These are phyloP conservation scores for Aspergillus aculeatinus DNA, from an alignment of 2,329 filamentous ascomycete genomes.

Conservation along the genomic window DNA sequence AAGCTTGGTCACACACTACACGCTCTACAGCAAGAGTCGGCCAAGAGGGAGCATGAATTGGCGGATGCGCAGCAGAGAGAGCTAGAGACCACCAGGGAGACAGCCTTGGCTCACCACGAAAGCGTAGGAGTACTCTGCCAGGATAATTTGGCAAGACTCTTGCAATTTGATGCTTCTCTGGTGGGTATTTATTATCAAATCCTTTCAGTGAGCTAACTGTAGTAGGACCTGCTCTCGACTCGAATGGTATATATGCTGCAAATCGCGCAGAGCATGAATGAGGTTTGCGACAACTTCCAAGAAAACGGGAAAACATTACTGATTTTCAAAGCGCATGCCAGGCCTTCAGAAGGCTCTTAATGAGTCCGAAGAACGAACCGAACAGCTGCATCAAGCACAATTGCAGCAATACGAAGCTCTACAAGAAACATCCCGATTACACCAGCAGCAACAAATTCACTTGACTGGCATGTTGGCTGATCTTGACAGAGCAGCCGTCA, in stretches of 20 bases:
- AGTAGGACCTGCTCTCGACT: slow-evolving; percentile 33
- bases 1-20: slow-evolving; percentile 28
- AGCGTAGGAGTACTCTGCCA: slow-evolving; percentile 35
- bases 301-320: slow-evolving; percentile 10
- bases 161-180: slow-evolving; percentile 35
- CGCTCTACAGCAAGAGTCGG: slow-evolving; percentile 28
- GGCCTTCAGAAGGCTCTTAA: slow-evolving; percentile 35
- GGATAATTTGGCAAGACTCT: slow-evolving; percentile 30
- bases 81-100: slow-evolving; percentile 26
- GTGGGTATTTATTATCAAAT: slow-evolving; percentile 22
- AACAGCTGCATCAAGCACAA: slow-evolving; percentile 35
- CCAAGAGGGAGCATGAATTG: slow-evolving; percentile 30
- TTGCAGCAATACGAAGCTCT: slow-evolving; percentile 33
- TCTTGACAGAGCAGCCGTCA: slow-evolving; percentile 28
- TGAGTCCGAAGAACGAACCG: slow-evolving; percentile 33
- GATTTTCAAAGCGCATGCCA: slow-evolving; percentile 35
- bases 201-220: slow-evolving; percentile 6
- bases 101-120: slow-evolving; percentile 32
- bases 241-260: slow-evolving; percentile 30
- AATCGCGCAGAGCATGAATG: slow-evolving; percentile 34
- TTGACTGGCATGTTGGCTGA: slow-evolving; percentile 33
- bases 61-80: slow-evolving; percentile 28
- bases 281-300: slow-evolving; percentile 23
- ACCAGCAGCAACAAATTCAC: slow-evolving; percentile 28
- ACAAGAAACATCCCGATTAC: slow-evolving; percentile 25